These are phyloP conservation scores for Psilocybe tampanensis DNA, from an alignment of 768 basidiomycete species.

Conservation along the genomic window DNA sequence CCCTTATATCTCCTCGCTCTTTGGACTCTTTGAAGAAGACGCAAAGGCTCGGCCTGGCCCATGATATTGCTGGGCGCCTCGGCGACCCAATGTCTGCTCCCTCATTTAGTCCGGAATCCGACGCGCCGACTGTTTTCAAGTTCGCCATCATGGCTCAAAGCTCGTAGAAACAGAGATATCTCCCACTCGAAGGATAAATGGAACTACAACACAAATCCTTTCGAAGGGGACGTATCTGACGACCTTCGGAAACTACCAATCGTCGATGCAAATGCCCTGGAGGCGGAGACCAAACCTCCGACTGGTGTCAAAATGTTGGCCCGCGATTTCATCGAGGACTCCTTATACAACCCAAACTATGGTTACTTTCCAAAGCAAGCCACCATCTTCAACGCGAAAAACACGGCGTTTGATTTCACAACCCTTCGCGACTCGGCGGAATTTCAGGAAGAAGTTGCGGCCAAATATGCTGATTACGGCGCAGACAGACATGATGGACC, in stretches of 20 bases:
- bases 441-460: slow-evolving; percentile 83
- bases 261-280: slow-evolving; percentile 75
- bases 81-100: slow-evolving; percentile 34
- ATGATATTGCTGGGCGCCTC: slow-evolving; percentile 38
- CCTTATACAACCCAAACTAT: slow-evolving; percentile 95
- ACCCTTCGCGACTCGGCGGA: slow-evolving; percentile 65
- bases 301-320: slow-evolving; percentile 89
- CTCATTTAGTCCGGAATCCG: slow-evolving; percentile 14
- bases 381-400: slow-evolving; percentile 77
- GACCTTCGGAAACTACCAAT: slow-evolving; percentile 45
- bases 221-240: slow-evolving; percentile 51
- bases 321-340: slow-evolving; percentile 96
- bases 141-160: slow-evolving; percentile 13
- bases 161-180: slow-evolving; percentile 10
- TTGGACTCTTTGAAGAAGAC: slow-evolving; percentile 12
- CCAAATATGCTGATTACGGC: slow-evolving; percentile 74
- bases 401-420: slow-evolving; percentile 67
- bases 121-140: slow-evolving; percentile 25
- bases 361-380: slow-evolving; percentile 97
- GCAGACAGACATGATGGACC: slow-evolving; percentile 62
- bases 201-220: slow-evolving; percentile 76
- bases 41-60: slow-evolving; percentile 25
- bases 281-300: slow-evolving; percentile 60
- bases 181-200: slow-evolving; percentile 56
- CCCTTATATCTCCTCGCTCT: slow-evolving; percentile 3